phyloP scores from a whole-genome alignment of 345 rosid species.

The Populus ilicifolia region DNA sequence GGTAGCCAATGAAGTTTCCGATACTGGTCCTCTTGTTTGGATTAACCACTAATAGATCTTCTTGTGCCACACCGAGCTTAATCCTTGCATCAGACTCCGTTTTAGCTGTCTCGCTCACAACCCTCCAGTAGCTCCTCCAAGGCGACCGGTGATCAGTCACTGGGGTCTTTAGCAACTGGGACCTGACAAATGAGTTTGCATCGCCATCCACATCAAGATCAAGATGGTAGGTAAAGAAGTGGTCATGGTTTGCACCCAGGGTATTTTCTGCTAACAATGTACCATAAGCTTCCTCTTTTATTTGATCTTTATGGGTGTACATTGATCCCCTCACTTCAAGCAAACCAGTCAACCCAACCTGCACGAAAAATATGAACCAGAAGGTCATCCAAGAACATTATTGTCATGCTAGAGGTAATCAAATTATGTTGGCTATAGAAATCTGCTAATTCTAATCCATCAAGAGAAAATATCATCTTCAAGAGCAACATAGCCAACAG shows the following conservation, averaged over 20 bases:
- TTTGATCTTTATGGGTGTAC: constrained; percentile 29
- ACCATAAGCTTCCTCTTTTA: constrained; percentile 36
- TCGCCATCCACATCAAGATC: constrained; percentile 51
- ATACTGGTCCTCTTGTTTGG: constrained; percentile 35
- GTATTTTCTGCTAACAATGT: constrained; percentile 42
- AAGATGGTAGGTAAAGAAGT: constrained; percentile 40
- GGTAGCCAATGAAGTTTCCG: constrained; percentile 43
- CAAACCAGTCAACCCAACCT: constrained; percentile 48
- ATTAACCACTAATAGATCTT: constrained; percentile 36
- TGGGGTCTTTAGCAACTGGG: constrained; percentile 26
- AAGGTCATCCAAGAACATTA: too few species aligned
- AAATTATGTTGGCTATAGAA: too few species aligned
- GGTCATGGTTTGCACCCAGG: constrained; percentile 44
- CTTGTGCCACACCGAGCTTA: constrained; percentile 18
- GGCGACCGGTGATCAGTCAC: constrained; percentile 17
- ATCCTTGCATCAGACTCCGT: constrained; percentile 41
- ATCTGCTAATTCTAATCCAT: too few species aligned
- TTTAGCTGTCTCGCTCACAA: constrained; percentile 28
- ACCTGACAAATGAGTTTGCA: constrained; percentile 40
- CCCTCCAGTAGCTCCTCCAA: constrained; percentile 48
- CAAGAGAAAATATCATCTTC: too few species aligned
- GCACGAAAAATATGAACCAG: neutral
- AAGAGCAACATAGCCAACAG: too few species aligned
- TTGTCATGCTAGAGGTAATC: too few species aligned
- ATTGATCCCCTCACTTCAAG: constrained; percentile 32